These are phyloP conservation scores for Phytophthora hibernalis DNA, from an alignment of 352 stramenopile genomes.

Conservation along the genomic window DNA sequence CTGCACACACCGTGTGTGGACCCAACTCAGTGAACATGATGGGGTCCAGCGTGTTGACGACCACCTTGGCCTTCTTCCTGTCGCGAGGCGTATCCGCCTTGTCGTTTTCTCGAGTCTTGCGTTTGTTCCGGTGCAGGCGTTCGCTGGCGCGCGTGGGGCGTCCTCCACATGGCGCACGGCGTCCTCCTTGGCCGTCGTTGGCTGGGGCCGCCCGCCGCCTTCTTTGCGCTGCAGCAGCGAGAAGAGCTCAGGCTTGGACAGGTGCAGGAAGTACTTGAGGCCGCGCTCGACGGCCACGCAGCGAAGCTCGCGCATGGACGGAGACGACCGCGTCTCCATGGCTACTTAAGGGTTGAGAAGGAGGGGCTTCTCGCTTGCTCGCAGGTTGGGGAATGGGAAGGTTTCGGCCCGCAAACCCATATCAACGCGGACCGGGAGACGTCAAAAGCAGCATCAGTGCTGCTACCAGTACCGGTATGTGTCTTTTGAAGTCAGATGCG, in stretches of 20 bases:
- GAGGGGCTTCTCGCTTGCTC: conserved; percentile 23
- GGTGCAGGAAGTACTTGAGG: conserved; percentile 85
- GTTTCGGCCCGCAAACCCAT: conserved; percentile 42
- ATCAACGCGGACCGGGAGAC: conserved; percentile 19
- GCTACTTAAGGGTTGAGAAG: not conserved
- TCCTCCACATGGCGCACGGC: conserved; percentile 25
- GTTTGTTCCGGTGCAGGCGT: conserved; percentile 65
- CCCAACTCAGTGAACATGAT: conserved; percentile 89
- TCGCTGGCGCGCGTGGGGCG: conserved; percentile 59
- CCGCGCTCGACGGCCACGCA: conserved; percentile 72
- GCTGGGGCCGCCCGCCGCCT: conserved; percentile 45
- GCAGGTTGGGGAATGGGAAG: conserved; percentile 33
- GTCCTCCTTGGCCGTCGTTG: conserved; percentile 22
- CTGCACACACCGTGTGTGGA: conserved; percentile 66
- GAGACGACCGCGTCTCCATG: conserved; percentile 87
- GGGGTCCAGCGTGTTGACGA: conserved; percentile 85
- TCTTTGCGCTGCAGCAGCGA: conserved; percentile 80
- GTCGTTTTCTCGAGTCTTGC: conserved; percentile 45
- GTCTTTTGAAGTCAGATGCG: conserved; percentile 28
- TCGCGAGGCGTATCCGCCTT: conserved; percentile 18
- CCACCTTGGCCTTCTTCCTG: conserved; percentile 65
- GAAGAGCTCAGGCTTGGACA: conserved; percentile 85
- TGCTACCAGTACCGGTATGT: conserved; percentile 35
- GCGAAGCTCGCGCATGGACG: conserved; percentile 82
- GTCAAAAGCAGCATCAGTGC: conserved; percentile 32